Evolutionary conservation across 2,329 filamentous ascomycete genomes (phyloP), one percentile per base, ranked within the genome.

Genomic region (Penicillium frequentans): DNA sequence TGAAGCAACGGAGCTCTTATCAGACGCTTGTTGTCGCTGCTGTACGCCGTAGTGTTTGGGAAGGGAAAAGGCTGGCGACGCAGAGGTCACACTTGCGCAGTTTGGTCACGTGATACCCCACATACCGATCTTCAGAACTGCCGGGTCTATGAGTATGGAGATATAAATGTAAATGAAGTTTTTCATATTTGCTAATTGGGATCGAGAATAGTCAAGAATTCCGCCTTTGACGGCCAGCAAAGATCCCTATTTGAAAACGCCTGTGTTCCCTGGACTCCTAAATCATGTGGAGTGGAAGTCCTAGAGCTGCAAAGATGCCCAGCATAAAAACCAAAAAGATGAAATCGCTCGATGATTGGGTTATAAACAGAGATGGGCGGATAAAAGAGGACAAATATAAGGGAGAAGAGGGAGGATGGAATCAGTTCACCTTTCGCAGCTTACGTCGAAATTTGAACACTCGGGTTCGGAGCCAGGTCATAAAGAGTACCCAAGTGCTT

Each of bases 401-500:
- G 24, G 39, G 29, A 13, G 13, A 3, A 46, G 37, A 29, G 47
- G 16, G 55, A 57, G 37, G 42, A 54, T 75, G 57, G 81, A 33
- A 57, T 70, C 62, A 68, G 26, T 52, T 60, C 53, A 63, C 50
- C 52, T 67, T 70, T 50, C 66, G 66, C 21, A 74, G 58, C 55
- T 67, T 74, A 53, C 73, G 73, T 42, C 75, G 73, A 56, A 83
- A 75, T 61, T 82, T 81, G 61, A 84, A 77, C 55, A 85, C 68
- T 56, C 82, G 75, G 31, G 82, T 85, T 65, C 79, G 78, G 58
- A 84, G 73, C 83, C 83, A 85, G 1, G 82, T 82, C 54, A 84
- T 72, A 65, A 85, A 84, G 24, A 79, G 73, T 56, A 83, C 74
- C 82, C 82, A 85, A 23, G 75, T 71, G 55, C 70, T 74, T 52